phyloP scores from a whole-genome alignment of 148 eudicot species.

The Heliosperma pusillum region DNA sequence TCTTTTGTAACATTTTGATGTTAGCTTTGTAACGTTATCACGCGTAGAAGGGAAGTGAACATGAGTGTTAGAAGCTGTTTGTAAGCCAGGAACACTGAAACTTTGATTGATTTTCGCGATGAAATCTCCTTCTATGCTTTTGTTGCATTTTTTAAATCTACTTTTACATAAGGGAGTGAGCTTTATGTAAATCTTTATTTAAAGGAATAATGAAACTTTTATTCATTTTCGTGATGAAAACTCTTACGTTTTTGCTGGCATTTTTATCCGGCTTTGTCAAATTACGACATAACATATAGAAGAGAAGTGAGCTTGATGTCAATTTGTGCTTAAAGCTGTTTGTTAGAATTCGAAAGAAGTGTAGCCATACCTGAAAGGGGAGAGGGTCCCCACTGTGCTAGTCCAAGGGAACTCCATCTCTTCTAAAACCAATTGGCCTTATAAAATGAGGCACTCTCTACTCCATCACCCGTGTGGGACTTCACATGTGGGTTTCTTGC shows the following conservation, averaged over 20 bases:
- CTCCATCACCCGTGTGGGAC: too few relatives aligned
- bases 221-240: not conserved
- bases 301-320: too few relatives aligned
- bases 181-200: not conserved
- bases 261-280: not conserved
- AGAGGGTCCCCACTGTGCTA: too few relatives aligned
- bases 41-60: not conserved
- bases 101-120: not conserved
- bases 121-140: not conserved
- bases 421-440: too few relatives aligned
- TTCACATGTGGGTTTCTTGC: too few relatives aligned
- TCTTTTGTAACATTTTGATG: not conserved
- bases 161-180: not conserved
- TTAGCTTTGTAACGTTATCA: not conserved
- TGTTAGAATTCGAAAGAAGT: too few relatives aligned
- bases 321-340: too few relatives aligned
- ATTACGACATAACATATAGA: not conserved
- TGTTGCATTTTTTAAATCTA: not conserved
- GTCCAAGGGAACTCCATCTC: too few relatives aligned
- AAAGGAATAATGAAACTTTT: not conserved
- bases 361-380: too few relatives aligned
- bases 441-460: too few relatives aligned
- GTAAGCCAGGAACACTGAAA: not conserved
- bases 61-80: not conserved
- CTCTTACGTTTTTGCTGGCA: not conserved